These are phyloP conservation scores for Phytophthora fragariae DNA, from an alignment of 352 stramenopile genomes.

Conservation along the genomic window DNA sequence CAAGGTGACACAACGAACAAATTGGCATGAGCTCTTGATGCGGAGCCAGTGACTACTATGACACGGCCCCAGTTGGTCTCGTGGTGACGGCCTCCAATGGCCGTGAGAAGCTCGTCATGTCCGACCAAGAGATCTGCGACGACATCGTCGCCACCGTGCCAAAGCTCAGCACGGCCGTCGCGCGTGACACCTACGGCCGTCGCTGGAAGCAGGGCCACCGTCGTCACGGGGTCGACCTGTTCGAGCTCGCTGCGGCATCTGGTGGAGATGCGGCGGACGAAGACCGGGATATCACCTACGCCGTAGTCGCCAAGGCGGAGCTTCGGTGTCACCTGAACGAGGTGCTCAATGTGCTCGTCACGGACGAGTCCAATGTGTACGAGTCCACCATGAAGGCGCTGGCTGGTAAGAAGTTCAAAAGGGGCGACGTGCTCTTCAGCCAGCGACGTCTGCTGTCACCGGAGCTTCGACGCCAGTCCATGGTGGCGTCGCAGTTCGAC, in stretches of 20 bases:
- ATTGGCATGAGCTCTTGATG: slow-evolving; percentile 33
- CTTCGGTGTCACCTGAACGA: slow-evolving; percentile 66
- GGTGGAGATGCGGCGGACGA: slow-evolving; percentile 24
- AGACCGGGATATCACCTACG: slow-evolving; percentile 52
- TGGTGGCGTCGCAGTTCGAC: slow-evolving; percentile 29
- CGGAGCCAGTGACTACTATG: slow-evolving; percentile 33
- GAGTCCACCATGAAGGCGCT: slow-evolving; percentile 56
- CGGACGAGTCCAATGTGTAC: slow-evolving; percentile 49
- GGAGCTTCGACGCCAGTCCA: slow-evolving; percentile 39
- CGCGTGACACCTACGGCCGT: slow-evolving; percentile 52
- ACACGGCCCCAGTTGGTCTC: slow-evolving; percentile 29
- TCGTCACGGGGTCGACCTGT: slow-evolving; percentile 51
- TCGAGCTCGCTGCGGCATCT: slow-evolving; percentile 46
- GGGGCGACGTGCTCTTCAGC: slow-evolving; percentile 51
- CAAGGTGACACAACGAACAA: slow-evolving; percentile 14
- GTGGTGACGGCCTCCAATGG: slow-evolving; percentile 42
- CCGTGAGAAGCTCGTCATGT: slow-evolving; percentile 44
- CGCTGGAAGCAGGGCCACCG: slow-evolving; percentile 50
- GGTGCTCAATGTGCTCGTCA: slow-evolving; percentile 59
- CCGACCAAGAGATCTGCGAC: slow-evolving; percentile 48
- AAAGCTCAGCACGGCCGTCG: slow-evolving; percentile 42
- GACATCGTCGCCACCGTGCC: slow-evolving; percentile 50
- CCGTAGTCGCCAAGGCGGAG: slow-evolving; percentile 55
- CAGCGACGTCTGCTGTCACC: slow-evolving; percentile 32
- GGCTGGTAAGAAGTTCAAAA: slow-evolving; percentile 55